Percentiles rank a stretch among this genome's conserved stretches.
phyloP scores from a whole-genome alignment of 108 stramenopile genomes.

The Skeletonema tropicum region DNA sequence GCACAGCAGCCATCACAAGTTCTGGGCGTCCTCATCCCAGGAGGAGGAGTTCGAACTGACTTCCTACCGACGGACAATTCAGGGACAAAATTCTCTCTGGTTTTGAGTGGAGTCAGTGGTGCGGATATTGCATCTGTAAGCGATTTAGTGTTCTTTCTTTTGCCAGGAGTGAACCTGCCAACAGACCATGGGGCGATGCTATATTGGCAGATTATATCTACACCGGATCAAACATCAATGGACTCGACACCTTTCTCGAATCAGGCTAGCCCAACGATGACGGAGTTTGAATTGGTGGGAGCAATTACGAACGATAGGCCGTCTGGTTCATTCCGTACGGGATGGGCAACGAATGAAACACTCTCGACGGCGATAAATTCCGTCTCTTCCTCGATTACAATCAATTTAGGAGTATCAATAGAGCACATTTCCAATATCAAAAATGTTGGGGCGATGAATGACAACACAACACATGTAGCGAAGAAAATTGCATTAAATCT shows the following conservation, averaged over 20 bases:
- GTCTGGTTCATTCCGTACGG: conserved; percentile 77
- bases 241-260: conserved; percentile 23
- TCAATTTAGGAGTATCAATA: conserved; percentile 78
- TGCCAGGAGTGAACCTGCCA: conserved; percentile 62
- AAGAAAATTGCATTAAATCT: conserved; percentile 86
- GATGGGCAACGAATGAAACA: conserved; percentile 78
- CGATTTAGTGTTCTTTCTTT: conserved; percentile 78
- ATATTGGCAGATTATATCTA: conserved; percentile 71
- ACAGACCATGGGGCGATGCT: conserved; percentile 69
- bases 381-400: conserved; percentile 33
- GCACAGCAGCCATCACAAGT: conserved; percentile 34
- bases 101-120: conserved; percentile 59
- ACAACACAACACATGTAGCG: conserved; percentile 70
- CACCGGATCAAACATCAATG: conserved; percentile 23
- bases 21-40: conserved; percentile 73
- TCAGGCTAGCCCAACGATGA: conserved; percentile 23
- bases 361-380: conserved; percentile 34
- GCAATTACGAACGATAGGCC: conserved; percentile 63
- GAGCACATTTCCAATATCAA: conserved; percentile 71
- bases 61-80: conserved; percentile 66
- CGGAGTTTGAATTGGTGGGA: conserved; percentile 83
- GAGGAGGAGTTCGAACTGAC: conserved; percentile 73
- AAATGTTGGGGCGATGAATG: conserved; percentile 55
- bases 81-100: conserved; percentile 69
- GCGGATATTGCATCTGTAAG: conserved; percentile 59